These are phyloP conservation scores for Mariannaea elegans DNA, from an alignment of 2,329 filamentous ascomycete species.

Conservation along the genomic window DNA sequence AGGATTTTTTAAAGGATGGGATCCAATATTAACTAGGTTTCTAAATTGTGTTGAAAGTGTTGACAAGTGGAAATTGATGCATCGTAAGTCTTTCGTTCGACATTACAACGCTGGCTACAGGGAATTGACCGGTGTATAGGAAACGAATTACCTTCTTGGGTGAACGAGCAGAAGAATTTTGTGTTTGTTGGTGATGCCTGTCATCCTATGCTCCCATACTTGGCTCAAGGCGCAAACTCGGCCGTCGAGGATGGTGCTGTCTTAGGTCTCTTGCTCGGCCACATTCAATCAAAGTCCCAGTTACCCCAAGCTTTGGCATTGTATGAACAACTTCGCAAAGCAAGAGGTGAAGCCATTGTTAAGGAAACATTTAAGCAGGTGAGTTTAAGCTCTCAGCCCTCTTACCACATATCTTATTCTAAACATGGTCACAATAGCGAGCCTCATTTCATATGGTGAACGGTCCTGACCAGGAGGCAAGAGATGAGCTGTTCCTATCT, in stretches of 20 bases:
- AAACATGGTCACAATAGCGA: conserved; percentile 45
- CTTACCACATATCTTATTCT: not conserved
- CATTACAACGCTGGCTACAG: not conserved
- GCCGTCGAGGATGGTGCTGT: conserved; percentile 75
- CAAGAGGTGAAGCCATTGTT: conserved; percentile 62
- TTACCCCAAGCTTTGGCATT: conserved; percentile 54
- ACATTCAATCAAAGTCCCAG: conserved; percentile 56
- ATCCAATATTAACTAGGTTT: conserved; percentile 61
- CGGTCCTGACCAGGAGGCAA: conserved; percentile 64
- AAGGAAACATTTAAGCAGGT: conserved; percentile 66
- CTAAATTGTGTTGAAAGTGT: conserved; percentile 63
- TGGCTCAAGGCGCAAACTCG: conserved; percentile 73
- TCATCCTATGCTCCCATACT: conserved; percentile 70
- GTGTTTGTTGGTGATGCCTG: conserved; percentile 67
- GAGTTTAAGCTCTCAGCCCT: not conserved
- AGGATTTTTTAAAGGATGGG: conserved; percentile 68
- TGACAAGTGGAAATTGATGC: conserved; percentile 76
- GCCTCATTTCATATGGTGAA: conserved; percentile 62
- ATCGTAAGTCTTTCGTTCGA: conserved; percentile 42
- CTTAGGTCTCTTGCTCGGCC: conserved; percentile 65
- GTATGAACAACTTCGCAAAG: conserved; percentile 59
- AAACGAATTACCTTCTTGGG: conserved; percentile 62
- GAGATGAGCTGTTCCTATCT: conserved; percentile 66
- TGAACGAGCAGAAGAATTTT: conserved; percentile 61
- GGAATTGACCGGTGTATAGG: conserved; percentile 43